These are phyloP conservation scores for Paramecium primaurelia DNA, from an alignment of 73 alveolate species.

Conservation along the genomic window DNA sequence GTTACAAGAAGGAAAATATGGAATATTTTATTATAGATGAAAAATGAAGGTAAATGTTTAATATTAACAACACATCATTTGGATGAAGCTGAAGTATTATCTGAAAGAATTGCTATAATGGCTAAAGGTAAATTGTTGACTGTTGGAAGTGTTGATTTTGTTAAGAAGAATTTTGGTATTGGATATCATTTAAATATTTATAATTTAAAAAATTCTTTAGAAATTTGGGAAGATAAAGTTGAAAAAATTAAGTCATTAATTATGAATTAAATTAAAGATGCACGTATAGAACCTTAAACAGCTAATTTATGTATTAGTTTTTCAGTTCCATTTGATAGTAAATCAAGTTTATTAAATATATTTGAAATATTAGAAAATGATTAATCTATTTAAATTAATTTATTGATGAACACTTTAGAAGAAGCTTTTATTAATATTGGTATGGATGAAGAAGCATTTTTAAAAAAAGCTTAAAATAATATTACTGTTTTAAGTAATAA, in stretches of 20 bases:
- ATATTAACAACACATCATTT: constrained; percentile 87
- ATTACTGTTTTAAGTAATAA: not conserved
- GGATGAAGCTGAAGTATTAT: constrained; percentile 93
- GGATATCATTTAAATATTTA: constrained; percentile 78
- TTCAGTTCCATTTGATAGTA: constrained; percentile 3
- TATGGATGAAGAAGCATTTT: constrained; percentile 67
- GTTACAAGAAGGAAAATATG: constrained; percentile 76
- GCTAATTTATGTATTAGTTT: not conserved
- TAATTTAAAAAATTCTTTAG: not conserved
- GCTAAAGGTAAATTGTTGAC: constrained; percentile 83
- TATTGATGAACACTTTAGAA: constrained; percentile 94
- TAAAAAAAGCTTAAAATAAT: constrained; percentile 13
- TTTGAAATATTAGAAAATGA: constrained; percentile 65
- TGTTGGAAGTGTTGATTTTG: constrained; percentile 74
- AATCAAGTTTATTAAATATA: not conserved
- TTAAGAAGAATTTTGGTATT: constrained; percentile 77
- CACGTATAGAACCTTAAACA: not conserved
- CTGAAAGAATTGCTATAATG: constrained; percentile 92
- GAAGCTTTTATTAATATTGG: constrained; percentile 94
- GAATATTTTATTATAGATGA: constrained; percentile 63
- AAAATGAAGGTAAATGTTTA: constrained; percentile 67
- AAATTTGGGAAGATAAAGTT: not conserved
- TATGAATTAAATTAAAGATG: not conserved
- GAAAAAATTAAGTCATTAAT: not conserved
- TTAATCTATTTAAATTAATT: constrained; percentile 64